These are phyloP conservation scores for Pseudoperonospora humuli DNA, from an alignment of 352 stramenopile species.

Conservation along the genomic window DNA sequence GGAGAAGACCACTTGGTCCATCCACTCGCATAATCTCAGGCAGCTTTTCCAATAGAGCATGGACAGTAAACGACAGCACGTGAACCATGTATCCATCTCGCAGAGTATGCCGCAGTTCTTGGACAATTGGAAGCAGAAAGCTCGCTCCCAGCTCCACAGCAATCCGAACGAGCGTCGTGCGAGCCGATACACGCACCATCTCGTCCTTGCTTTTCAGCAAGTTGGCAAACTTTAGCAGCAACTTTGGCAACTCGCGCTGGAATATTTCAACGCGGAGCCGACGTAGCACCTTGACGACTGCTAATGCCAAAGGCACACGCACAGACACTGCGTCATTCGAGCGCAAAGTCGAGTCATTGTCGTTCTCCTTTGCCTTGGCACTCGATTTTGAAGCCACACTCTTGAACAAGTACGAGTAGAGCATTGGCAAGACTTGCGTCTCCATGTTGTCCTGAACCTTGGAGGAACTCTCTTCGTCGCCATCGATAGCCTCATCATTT, in stretches of 20 bases:
- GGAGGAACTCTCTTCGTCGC: constrained; percentile 22
- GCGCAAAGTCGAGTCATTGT: constrained; percentile 31
- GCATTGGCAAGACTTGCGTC: constrained; percentile 74
- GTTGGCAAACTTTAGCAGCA: constrained; percentile 89
- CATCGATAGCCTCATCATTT: constrained; percentile 14
- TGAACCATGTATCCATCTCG: constrained; percentile 82
- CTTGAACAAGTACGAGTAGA: constrained; percentile 83
- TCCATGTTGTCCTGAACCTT: constrained; percentile 78
- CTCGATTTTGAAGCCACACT: constrained; percentile 75
- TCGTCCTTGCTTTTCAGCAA: constrained; percentile 90
- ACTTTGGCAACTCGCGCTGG: constrained; percentile 89
- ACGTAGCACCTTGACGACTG: constrained; percentile 95
- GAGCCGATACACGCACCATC: constrained; percentile 85
- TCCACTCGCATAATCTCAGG: constrained; percentile 45
- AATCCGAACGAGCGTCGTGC: constrained; percentile 93
- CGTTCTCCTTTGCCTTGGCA: constrained; percentile 38
- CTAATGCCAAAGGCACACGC: constrained; percentile 90
- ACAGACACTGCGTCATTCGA: constrained; percentile 43
- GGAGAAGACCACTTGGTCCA: constrained; percentile 18
- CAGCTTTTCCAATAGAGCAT: constrained; percentile 77
- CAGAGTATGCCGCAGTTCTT: constrained; percentile 78
- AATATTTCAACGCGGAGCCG: constrained; percentile 88
- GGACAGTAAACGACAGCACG: constrained; percentile 81
- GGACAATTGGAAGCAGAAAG: constrained; percentile 80
- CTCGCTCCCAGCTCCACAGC: constrained; percentile 80